Conservation (phyloP, 352 stramenopile genomes). For the Phytophthora brassicae region DNA sequence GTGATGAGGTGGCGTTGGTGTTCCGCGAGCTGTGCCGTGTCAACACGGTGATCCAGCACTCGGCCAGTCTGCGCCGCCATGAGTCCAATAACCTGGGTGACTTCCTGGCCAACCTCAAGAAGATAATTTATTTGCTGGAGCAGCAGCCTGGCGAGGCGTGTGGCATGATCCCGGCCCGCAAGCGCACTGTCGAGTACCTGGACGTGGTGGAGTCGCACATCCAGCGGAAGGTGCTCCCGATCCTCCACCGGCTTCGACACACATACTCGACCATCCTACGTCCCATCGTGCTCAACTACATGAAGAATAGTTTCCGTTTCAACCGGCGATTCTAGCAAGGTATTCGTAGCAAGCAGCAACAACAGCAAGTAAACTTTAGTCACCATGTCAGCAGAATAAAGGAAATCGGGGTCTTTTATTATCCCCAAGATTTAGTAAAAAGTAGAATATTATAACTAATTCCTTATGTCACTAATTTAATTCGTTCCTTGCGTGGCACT, state of each 20-base stretch:
- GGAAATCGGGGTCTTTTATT: slow-evolving; percentile 1
- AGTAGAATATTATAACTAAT: too few relatives aligned
- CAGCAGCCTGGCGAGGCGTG: slow-evolving; percentile 74
- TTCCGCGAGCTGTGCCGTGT: slow-evolving; percentile 80
- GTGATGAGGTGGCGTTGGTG: slow-evolving; percentile 79
- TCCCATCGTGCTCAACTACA: slow-evolving; percentile 77
- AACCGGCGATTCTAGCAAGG: slow-evolving; percentile 38
- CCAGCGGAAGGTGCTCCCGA: slow-evolving; percentile 80
- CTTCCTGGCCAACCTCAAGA: slow-evolving; percentile 86
- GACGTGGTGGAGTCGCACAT: slow-evolving; percentile 86
- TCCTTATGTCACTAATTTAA: background rate
- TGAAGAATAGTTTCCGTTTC: slow-evolving; percentile 66
- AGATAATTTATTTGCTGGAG: slow-evolving; percentile 90
- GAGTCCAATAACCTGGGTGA: slow-evolving; percentile 83
- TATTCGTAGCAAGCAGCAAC: slow-evolving; percentile 5
- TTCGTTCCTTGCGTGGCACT: slow-evolving; percentile 14
- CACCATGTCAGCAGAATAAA: slow-evolving; percentile 24
- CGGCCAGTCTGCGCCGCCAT: slow-evolving; percentile 65
- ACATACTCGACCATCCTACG: slow-evolving; percentile 81
- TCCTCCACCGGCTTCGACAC: slow-evolving; percentile 71
- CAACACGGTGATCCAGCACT: slow-evolving; percentile 81
- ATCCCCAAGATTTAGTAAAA: too few relatives aligned
- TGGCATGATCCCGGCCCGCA: slow-evolving; percentile 72
- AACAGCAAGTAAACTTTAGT: too few relatives aligned
- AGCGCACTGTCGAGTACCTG: slow-evolving; percentile 76